Base-by-base conservation (phyloP, 352 stramenopile species). In the Pythium brassicae region DNA sequence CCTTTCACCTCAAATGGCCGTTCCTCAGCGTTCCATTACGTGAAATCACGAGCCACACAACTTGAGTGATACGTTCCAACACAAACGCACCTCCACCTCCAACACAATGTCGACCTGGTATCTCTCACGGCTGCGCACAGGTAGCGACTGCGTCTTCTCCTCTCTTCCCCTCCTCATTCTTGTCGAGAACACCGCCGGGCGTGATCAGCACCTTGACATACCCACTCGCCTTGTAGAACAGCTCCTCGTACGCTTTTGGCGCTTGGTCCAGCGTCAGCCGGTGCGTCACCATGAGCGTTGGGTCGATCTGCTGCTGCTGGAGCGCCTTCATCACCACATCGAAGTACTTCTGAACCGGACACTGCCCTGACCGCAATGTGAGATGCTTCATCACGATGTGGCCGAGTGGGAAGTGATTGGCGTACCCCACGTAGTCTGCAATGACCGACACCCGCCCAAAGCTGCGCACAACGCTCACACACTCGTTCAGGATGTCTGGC, bases 401-500 rank as follows among this genome's bases (percentile, higher is more conserved):
- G 17, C 69, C 69, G 26, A 82, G 55, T 1, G 72, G 72, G 50
- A 82, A 82, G 19, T 62, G 53, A 48, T 74, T 66, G 2, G 56
- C 59, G 7, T 56, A 45, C n/a, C 61, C 63, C 14, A 69, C 25
- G 44, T 76, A 78, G 55, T 81, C 69, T 1, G 62, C 66, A 11
- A 81, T 55, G 39, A 78, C 50, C 14, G 49, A 55, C 3, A 78
- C 23, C 15, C 57, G 64, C 0, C 70, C 67, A 46, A 48, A 76
- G 46, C 73, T 78, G 53, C 67, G 67, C 47, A 55, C 49, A 37
- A 58, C 45, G 32, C 15, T 83, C 34, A 86, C 63, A 51, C 78
- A 71, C 53, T 89, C 77, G 53, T 76, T 82, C 49, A 87, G 71
- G 26, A 71, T 71, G 47, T 86, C 75, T n/a, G 72, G 63, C 25